Conservation (phyloP, 2,329 filamentous ascomycete genomes). For the Sordariomycetes sp. region DNA sequence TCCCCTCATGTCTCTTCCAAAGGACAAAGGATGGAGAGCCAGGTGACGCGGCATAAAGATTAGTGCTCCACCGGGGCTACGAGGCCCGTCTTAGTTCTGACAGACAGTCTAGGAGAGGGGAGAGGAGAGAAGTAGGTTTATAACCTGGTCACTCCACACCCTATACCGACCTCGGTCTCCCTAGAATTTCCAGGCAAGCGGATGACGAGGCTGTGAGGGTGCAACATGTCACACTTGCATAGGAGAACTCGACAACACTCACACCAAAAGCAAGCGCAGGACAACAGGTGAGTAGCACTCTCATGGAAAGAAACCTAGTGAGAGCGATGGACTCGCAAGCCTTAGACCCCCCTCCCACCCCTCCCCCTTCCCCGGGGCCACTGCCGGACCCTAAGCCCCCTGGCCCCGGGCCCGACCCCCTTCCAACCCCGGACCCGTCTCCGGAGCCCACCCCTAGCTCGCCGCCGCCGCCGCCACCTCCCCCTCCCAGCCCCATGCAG, state of each 20-base stretch:
- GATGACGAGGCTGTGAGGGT: background rate
- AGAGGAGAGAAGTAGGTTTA: background rate
- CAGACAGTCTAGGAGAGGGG: background rate
- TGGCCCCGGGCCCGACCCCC: background rate
- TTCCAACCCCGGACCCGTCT: background rate
- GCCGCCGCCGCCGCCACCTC: background rate
- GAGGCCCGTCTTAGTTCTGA: background rate
- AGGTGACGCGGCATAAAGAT: too few species aligned
- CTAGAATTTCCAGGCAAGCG: background rate
- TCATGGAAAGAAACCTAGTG: background rate
- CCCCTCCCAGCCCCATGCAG: background rate
- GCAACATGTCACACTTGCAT: background rate
- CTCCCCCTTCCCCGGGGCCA: background rate
- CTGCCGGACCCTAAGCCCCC: background rate
- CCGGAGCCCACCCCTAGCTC: background rate
- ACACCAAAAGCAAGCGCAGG: background rate
- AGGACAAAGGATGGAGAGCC: too few species aligned
- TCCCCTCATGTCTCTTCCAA: too few species aligned
- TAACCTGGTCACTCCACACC: background rate
- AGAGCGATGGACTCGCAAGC: background rate
- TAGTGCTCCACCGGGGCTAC: background rate
- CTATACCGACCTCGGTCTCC: background rate
- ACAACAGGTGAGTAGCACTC: background rate
- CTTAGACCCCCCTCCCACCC: background rate
- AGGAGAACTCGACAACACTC: background rate